These are phyloP conservation scores for Karstenula rhodostoma DNA, from an alignment of 2,329 filamentous ascomycete genomes.

Conservation along the genomic window DNA sequence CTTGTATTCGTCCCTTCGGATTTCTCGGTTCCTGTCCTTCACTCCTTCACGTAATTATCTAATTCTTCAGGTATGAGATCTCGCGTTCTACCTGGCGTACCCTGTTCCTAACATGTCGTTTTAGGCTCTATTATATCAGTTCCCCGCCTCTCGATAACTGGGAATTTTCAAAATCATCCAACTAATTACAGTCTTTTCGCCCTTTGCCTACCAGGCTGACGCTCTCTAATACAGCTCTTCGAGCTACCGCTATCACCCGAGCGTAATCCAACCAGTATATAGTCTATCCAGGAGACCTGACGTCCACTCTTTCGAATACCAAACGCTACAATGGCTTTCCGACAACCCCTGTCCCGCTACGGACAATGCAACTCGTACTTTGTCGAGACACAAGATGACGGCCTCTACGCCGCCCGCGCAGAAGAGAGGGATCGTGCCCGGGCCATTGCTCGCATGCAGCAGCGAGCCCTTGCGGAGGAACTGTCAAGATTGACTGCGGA, in stretches of 20 bases:
- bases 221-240: constrained; percentile 57
- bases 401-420: constrained; percentile 63
- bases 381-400: constrained; percentile 68
- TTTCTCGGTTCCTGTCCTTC: constrained; percentile 45
- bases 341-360: constrained; percentile 61
- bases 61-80: constrained; percentile 58
- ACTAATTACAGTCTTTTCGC: constrained; percentile 66
- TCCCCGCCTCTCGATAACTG: constrained; percentile 47
- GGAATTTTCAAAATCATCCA: constrained; percentile 56
- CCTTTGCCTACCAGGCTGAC: constrained; percentile 57
- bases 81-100: constrained; percentile 18
- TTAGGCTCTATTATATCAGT: constrained; percentile 47
- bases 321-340: constrained; percentile 63
- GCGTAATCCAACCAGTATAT: constrained; percentile 35
- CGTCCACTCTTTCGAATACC: constrained; percentile 54
- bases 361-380: constrained; percentile 75
- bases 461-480: constrained; percentile 88
- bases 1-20: constrained; percentile 40
- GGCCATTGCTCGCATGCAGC: constrained; percentile 80
- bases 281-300: constrained; percentile 58
- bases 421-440: constrained; percentile 78
- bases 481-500: constrained; percentile 84
- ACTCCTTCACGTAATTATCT: constrained; percentile 56
- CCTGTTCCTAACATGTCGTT: constrained; percentile 30
- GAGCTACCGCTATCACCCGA: constrained; percentile 54